Conservation (phyloP, 257 asterid species). For the Ilex asprella region DNA sequence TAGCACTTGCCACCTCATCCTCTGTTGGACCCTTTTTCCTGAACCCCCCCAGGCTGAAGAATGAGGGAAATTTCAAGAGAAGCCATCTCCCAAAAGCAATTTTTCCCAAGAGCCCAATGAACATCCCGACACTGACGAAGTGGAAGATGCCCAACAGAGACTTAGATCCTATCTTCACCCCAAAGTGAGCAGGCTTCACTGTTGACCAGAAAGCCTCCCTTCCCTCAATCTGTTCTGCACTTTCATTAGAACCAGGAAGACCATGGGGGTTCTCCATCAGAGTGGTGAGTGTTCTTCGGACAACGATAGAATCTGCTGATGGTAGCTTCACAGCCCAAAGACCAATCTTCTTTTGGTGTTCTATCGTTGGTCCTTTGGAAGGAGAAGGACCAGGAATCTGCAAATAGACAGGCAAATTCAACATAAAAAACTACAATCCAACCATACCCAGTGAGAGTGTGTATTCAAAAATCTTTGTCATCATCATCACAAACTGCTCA, state of each 20-base stretch:
- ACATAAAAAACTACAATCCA: too few relatives aligned
- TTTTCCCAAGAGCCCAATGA: constrained; percentile 51
- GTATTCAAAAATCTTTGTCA: too few relatives aligned
- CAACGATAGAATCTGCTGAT: constrained; percentile 76
- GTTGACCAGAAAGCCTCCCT: constrained; percentile 75
- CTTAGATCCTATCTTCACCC: constrained; percentile 58
- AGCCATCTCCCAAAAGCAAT: constrained; percentile 51
- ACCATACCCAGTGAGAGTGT: too few relatives aligned
- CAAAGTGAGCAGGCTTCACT: constrained; percentile 70
- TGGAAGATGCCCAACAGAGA: constrained; percentile 50
- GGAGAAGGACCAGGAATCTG: constrained; percentile 88
- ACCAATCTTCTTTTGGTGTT: constrained; percentile 59
- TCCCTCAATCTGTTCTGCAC: constrained; percentile 28
- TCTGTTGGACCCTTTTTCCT: constrained; percentile 73
- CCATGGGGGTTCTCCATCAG: constrained; percentile 60
- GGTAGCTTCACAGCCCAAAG: constrained; percentile 79
- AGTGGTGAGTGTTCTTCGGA: constrained; percentile 53
- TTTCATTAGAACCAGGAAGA: constrained; percentile 57
- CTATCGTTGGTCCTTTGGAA: constrained; percentile 41
- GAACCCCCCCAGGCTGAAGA: constrained; percentile 66
- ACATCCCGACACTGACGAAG: constrained; percentile 40
- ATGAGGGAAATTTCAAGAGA: constrained; percentile 53
- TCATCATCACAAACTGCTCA: too few relatives aligned
- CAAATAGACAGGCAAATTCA: constrained; percentile 5
- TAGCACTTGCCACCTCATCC: constrained; percentile 72